Evolutionary conservation across 106 monocot genomes (phyloP), one percentile per base, ranked within the genome.

Genomic region (Dendrobium catenatum): DNA sequence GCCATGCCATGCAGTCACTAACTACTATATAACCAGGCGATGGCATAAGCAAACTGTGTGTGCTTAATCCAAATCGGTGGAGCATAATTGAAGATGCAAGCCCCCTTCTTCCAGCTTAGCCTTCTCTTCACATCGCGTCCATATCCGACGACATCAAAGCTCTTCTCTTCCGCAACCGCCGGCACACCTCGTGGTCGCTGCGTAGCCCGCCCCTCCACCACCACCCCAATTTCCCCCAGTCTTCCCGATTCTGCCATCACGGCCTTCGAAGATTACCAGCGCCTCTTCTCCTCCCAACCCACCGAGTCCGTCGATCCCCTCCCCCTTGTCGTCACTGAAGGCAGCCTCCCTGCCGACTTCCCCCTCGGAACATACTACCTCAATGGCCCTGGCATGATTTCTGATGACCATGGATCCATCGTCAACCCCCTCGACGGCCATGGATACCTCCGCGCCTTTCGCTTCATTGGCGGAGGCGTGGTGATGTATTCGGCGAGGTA

Each of bases 371-470:
- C 84, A 10, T 92, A 92, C 82, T 92, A 92, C 73, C 84, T 89
- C 4, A 61, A 78, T 11, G 96, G 96, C 0, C 96, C 96, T 0
- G 96, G 94, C 24, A 40, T 96, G 68, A 90, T 94, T 85, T 26
- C 87, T 79, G 96, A 96, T 58, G 96, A 91, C 54, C 86, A 92
- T 84, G 96, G 96, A 9, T 92, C 92, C 7, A 92, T 86, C 55
- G 92, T 96, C 47, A 86, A 92, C 86, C 96, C 94, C 3, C 86
- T 96, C 19, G 96, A 96, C 79, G 96, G 96, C 31, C 96, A 96
- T 77, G 96, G 94, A 8, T 97, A 97, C 77, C 92, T 97, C 37
- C 92, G 96, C 8, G 80, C 94, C 16, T 97, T 97, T 82, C 74
- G 81, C n/a, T 90, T 97, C 89, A 37, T 8, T 9, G 37, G 37